These are phyloP conservation scores for Solanum dulcamara DNA, from an alignment of 257 asterid genomes.

Conservation along the genomic window DNA sequence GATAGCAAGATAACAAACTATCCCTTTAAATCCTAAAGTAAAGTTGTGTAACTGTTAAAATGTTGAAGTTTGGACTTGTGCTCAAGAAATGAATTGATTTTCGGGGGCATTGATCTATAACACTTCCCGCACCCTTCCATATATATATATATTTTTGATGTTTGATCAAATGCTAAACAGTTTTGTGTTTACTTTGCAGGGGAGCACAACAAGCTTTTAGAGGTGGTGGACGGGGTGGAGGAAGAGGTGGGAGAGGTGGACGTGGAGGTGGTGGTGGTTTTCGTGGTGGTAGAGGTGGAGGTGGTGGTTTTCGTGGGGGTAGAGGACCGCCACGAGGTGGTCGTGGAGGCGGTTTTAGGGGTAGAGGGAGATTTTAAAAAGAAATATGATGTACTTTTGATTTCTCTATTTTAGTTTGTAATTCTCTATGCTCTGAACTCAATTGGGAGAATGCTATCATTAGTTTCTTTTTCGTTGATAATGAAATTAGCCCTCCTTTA, in stretches of 20 bases:
- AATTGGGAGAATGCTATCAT: background rate
- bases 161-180: background rate
- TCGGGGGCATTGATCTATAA: background rate
- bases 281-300: slow-evolving; percentile 34
- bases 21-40: background rate
- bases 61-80: background rate
- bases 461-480: background rate
- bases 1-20: background rate
- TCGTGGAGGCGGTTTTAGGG: slow-evolving; percentile 71
- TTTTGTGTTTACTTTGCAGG: slow-evolving; percentile 19
- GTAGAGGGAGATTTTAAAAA: slow-evolving; percentile 55
- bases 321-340: slow-evolving; percentile 55
- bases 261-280: slow-evolving; percentile 46
- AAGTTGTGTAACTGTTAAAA: background rate
- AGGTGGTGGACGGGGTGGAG: slow-evolving; percentile 56
- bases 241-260: slow-evolving; percentile 36
- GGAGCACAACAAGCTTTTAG: slow-evolving; percentile 27
- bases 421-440: background rate
- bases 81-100: background rate
- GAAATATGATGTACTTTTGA: background rate
- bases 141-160: background rate
- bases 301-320: slow-evolving; percentile 56
- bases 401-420: background rate
- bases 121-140: background rate
- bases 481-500: background rate